phyloP scores from a whole-genome alignment of 2,329 filamentous ascomycete genomes.

The Aspergillus phoenicis region DNA sequence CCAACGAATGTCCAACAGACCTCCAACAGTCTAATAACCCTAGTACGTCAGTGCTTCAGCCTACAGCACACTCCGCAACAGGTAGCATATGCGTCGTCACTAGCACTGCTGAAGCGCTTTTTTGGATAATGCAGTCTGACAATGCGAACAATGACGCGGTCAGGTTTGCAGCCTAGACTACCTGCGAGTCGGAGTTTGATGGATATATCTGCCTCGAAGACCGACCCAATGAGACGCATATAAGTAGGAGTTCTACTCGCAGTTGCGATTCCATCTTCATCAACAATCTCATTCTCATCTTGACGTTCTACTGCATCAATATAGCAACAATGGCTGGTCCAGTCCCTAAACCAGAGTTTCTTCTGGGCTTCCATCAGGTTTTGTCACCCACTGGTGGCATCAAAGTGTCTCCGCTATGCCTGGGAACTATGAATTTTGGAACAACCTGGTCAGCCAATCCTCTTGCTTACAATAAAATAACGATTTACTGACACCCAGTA shows the following conservation, averaged over 20 bases:
- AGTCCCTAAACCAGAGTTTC: constrained; percentile 17
- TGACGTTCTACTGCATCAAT: not conserved
- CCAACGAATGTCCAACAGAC: not conserved
- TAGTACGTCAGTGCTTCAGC: not conserved
- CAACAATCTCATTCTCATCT: not conserved
- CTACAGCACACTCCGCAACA: not conserved
- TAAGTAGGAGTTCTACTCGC: too few relatives aligned
- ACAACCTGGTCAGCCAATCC: constrained; percentile 46
- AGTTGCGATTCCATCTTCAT: not conserved
- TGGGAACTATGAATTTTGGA: constrained; percentile 60
- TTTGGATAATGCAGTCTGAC: not conserved
- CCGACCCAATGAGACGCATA: too few relatives aligned
- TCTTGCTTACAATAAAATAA: too few relatives aligned
- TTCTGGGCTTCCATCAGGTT: constrained; percentile 56
- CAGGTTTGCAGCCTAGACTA: not conserved
- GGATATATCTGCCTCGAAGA: too few relatives aligned
- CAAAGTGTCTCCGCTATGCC: constrained; percentile 56
- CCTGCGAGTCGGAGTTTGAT: not conserved
- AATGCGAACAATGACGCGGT: not conserved
- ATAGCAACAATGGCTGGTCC: not conserved
- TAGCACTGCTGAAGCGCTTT: not conserved
- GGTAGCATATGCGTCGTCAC: not conserved
- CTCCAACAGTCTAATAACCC: not conserved
- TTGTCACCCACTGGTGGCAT: constrained; percentile 56
- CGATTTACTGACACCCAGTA: not conserved